A percentile compares a stretch with the other conserved stretches of the same genome.
phyloP scores from a whole-genome alignment of 2,329 filamentous ascomycete genomes.

The Xylariaceae sp. region DNA sequence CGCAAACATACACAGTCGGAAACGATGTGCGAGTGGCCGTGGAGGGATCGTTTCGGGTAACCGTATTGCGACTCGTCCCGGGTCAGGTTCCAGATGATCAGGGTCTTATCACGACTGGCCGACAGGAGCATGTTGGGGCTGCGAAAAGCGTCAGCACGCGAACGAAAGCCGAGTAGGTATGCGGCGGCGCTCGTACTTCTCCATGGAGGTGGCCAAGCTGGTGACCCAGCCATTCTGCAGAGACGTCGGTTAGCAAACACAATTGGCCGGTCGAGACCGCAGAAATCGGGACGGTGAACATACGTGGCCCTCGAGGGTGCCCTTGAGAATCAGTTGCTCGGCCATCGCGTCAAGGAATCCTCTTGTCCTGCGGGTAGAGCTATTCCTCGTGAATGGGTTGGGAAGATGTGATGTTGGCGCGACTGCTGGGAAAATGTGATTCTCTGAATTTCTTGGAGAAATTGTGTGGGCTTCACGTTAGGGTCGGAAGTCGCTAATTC shows the following conservation, averaged over 20 bases:
- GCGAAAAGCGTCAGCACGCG: conserved; percentile 22
- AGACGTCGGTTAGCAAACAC: conserved; percentile 6
- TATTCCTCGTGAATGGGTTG: conserved; percentile 24
- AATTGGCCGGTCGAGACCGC: not conserved
- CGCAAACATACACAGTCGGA: conserved; percentile 88
- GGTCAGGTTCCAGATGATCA: conserved; percentile 99
- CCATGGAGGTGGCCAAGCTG: conserved; percentile 93
- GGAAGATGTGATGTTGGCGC: conserved; percentile 20
- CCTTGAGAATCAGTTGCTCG: conserved; percentile 93
- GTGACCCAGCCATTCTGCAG: conserved; percentile 91
- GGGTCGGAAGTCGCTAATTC: conserved; percentile 17
- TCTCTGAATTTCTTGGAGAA: conserved; percentile 20
- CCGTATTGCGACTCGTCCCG: conserved; percentile 97
- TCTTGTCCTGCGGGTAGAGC: conserved; percentile 19
- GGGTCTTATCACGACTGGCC: conserved; percentile 91
- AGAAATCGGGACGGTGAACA: too few species aligned
- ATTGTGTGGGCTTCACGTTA: conserved; percentile 40
- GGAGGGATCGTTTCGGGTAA: conserved; percentile 97
- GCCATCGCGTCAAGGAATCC: conserved; percentile 55
- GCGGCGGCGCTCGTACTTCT: conserved; percentile 64
- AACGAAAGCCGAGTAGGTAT: conserved; percentile 10
- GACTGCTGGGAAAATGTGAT: conserved; percentile 15
- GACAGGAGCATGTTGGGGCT: conserved; percentile 99
- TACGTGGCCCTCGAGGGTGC: conserved; percentile 95
- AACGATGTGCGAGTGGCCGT: conserved; percentile 99